Evolutionary conservation across 129 eudicot genomes (phyloP).

Genomic region (Cynara cardunculus): DNA sequence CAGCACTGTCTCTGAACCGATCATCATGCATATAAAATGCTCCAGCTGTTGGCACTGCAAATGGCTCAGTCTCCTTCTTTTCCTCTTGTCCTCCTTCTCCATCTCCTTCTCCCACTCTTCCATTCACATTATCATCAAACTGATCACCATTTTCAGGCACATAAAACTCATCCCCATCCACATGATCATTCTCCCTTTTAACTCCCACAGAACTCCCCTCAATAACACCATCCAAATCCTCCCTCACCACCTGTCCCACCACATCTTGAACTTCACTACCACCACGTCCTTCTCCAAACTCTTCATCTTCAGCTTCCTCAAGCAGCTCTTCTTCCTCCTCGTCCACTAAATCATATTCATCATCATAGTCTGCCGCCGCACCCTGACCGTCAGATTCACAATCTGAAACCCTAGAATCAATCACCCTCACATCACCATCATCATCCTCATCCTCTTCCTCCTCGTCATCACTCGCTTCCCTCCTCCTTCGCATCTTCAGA

Average conservation of each 20-base stretch:
- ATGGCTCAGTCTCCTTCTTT: constrained; percentile 85
- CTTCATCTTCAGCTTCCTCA: constrained; percentile 39
- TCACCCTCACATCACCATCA: constrained; percentile 21
- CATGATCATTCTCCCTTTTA: constrained; percentile 11
- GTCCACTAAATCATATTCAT: constrained; percentile 44
- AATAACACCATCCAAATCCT: constrained; percentile 18
- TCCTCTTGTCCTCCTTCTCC: constrained; percentile 43
- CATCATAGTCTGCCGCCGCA: constrained; percentile 77
- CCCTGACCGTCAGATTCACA: constrained; percentile 80
- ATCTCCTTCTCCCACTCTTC: neutral
- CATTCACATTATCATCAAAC: constrained; percentile 20
- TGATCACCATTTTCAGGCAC: constrained; percentile 27
- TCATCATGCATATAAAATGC: constrained; percentile 99
- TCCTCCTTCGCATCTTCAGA: constrained; percentile 77
- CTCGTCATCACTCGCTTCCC: constrained; percentile 83
- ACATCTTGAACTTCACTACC: constrained; percentile 21
- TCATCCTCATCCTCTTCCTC: constrained; percentile 36
- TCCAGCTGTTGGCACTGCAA: constrained; percentile 89
- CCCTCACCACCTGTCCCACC: neutral
- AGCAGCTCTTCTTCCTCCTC: constrained; percentile 38
- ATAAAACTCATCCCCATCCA: constrained; percentile 24
- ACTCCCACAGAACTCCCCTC: constrained; percentile 27
- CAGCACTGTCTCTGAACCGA: constrained; percentile 63
- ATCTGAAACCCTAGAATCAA: constrained; percentile 56
- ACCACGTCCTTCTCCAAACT: constrained; percentile 8